Conservation (phyloP, 768 basidiomycete genomes). For the Kwoniella mangroviensis region DNA sequence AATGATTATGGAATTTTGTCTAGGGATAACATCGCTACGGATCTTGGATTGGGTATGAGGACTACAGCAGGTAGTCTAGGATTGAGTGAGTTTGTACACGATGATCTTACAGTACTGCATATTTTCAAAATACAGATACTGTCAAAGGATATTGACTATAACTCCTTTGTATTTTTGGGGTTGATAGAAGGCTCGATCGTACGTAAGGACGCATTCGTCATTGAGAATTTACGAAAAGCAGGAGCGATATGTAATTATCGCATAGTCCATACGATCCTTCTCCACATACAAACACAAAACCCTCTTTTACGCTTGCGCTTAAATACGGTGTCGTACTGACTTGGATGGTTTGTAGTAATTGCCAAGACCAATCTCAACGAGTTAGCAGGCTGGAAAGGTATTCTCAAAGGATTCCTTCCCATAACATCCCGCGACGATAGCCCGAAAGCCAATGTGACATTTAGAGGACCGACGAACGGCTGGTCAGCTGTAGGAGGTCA, state of each 20-base stretch:
- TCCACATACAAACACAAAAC: background rate
- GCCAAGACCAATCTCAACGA: constrained; percentile 51
- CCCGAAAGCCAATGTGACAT: background rate
- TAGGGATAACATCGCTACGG: constrained; percentile 49
- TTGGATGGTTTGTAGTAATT: constrained; percentile 18
- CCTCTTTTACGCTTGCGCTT: too few species aligned
- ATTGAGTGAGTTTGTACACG: background rate
- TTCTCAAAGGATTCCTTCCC: background rate
- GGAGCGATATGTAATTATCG: constrained; percentile 20
- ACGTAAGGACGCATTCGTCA: constrained; percentile 23
- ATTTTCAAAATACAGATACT: background rate
- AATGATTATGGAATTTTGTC: too few species aligned
- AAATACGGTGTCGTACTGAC: background rate
- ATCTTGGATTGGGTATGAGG: constrained; percentile 43
- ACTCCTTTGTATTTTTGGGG: too few species aligned
- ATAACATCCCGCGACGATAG: background rate
- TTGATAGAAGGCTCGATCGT: constrained; percentile 8
- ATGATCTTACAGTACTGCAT: background rate
- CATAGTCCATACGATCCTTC: background rate
- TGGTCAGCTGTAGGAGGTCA: constrained; percentile 50
- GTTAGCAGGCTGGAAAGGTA: constrained; percentile 36
- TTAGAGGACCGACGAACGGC: constrained; percentile 33
- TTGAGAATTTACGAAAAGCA: constrained; percentile 28
- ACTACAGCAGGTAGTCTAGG: constrained; percentile 48
- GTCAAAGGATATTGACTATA: background rate